Base-by-base conservation (phyloP, 208 protist genomes). In the Novymonas esmeraldas region DNA sequence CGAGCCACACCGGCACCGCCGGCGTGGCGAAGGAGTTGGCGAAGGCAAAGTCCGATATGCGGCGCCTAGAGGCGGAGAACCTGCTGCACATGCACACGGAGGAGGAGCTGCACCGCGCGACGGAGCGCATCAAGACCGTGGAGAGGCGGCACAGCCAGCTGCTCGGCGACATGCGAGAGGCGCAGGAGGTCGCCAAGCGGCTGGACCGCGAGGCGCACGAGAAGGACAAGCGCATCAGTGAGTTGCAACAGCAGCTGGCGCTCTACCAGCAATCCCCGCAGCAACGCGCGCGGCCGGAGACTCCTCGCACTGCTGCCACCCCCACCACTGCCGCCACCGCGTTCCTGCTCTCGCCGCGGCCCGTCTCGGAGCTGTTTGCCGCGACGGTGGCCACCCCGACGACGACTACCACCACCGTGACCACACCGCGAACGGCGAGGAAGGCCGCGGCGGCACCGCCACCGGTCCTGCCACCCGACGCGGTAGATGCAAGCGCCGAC, bases 21-120 rank as follows among this genome's bases (percentile, higher is more conserved):
- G 64, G 56, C 20, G 55, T 55, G 36, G 67, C 72, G 18, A 83
- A 83, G 50, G 78, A 83, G 50, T 42, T 79, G 54, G 63, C 68
- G 0, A 78, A 78, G 45, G 50, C 74, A 3, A 76, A 70, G 20
- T 65, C 64, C 16, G 70, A 86, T 2, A 42, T 82, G 13, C 64
- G 61, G 2, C 73, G 65, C 4, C 54, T 82, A 33, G 69, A 80
- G 56, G 65, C 67, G 11, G 77, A 77, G 38, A 77, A 80, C 26
- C 29, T 76, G 56, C 61, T 76, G 41, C 52, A 81, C 31, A 9
- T 70, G 33, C 70, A 79, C 28, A 71, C 57, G 16, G 63, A 81
- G 44, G 22, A 78, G 50, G 72, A 79, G 54, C 55, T 80, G 9
- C 69, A 69, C 28, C 63, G 45, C 46, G 50, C 72, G 20, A 34